Conservation (phyloP, 768 basidiomycete species). For the Boletus patriciae region DNA sequence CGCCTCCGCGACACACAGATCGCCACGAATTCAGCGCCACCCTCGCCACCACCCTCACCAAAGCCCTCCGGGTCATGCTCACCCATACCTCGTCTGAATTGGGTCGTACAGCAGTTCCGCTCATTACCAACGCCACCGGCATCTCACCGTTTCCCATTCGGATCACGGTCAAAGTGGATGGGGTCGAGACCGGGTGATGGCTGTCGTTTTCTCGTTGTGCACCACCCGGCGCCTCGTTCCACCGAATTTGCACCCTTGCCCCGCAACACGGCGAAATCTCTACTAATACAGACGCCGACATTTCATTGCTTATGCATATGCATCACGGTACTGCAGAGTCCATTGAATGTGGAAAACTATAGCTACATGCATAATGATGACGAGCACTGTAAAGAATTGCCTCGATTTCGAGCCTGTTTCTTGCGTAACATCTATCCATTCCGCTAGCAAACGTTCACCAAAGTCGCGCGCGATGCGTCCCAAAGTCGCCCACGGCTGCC, state of each 20-base stretch:
- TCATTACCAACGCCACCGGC: constrained; percentile 71
- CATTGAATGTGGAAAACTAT: background rate
- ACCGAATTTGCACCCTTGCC: background rate
- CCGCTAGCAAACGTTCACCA: constrained; percentile 7
- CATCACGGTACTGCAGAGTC: too few species aligned
- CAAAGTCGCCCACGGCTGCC: constrained; percentile 22
- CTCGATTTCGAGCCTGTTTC: background rate
- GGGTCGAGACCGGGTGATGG: constrained; percentile 52
- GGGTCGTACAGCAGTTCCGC: constrained; percentile 72
- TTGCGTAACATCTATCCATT: background rate
- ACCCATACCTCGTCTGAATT: constrained; percentile 76
- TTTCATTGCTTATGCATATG: background rate
- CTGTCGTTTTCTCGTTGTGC: background rate
- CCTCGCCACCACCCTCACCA: constrained; percentile 62
- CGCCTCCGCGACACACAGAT: constrained; percentile 31
- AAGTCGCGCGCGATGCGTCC: constrained; percentile 13
- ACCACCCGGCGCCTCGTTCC: background rate
- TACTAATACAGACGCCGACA: too few species aligned
- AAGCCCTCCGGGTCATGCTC: constrained; percentile 69
- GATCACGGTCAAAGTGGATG: constrained; percentile 66
- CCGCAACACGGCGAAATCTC: background rate
- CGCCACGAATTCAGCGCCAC: constrained; percentile 53
- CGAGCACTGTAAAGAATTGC: background rate
- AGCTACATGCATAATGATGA: constrained; percentile 7
- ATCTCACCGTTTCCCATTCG: constrained; percentile 83